Base-by-base conservation (phyloP, 495 filamentous ascomycete genomes). In the Aspergillus incahuasiensis region DNA sequence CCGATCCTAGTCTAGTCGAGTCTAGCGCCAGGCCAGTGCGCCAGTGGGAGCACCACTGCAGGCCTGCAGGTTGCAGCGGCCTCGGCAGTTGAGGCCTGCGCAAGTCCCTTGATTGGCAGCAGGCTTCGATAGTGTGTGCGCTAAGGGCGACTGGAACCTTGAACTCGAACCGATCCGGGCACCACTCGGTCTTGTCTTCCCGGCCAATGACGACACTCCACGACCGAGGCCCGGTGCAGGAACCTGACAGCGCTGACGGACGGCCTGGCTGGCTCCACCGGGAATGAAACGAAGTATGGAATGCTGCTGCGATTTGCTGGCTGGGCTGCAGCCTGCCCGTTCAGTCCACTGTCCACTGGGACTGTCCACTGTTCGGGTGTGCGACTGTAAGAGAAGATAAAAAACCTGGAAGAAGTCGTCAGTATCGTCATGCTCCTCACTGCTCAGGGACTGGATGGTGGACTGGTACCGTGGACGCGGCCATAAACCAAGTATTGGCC, bases 1-100 rank as follows among this genome's bases (percentile, higher is more conserved):
- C 47, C 43, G 56, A 62, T 56, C 41, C 19, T 18, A 43, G 24
- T 46, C 22, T 32, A 43, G 55, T 59, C 19, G 51, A 45, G 55
- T 51, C 52, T 52, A n/a, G n/a, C n/a, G n/a, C n/a, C n/a, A n/a
- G n/a, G n/a, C n/a, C n/a, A n/a, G n/a, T n/a, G n/a, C n/a, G n/a
- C n/a, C n/a, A n/a, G n/a, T n/a, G n/a, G n/a, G n/a, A n/a, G n/a
- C n/a, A n/a, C n/a, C n/a, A n/a, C n/a, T n/a, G n/a, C n/a, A n/a
- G n/a, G n/a, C n/a, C n/a, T n/a, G n/a, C n/a, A n/a, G n/a, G n/a
- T n/a, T n/a, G n/a, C n/a, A n/a, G n/a, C n/a, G n/a, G n/a, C n/a
- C 18, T 35, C 46, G 43, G 21, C 43, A 45, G 43, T 45, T 45
- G 21, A 45, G 7, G 6, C 7, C 55, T 25, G 39, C n/a, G 15